Evolutionary conservation across 805 yeast genomes (phyloP).

Genomic region (Pachysolen tannophilus): DNA sequence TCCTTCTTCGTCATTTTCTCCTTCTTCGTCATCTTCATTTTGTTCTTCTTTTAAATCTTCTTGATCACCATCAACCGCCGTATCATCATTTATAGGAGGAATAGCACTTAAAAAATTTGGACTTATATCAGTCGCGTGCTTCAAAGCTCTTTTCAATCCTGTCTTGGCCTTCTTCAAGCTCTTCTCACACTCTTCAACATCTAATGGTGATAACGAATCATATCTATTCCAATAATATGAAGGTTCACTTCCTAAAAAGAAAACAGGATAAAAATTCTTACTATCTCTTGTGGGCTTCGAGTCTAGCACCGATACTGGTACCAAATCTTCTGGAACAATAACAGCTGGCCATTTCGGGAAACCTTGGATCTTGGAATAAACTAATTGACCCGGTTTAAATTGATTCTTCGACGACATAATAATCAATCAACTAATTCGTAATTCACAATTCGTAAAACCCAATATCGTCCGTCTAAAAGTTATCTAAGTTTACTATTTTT

Average conservation of each 20-base stretch:
- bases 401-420: background rate
- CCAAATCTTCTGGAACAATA: constrained; percentile 24
- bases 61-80: background rate
- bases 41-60: constrained; percentile 2
- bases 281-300: constrained; percentile 19
- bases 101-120: constrained; percentile 8
- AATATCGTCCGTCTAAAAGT: too few relatives aligned
- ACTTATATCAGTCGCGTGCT: constrained; percentile 2
- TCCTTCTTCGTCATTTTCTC: constrained; percentile 11
- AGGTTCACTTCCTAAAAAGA: constrained; percentile 39
- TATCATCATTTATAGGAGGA: constrained; percentile 1
- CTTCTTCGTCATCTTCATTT: constrained; percentile 4
- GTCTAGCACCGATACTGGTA: constrained; percentile 27
- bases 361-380: constrained; percentile 35
- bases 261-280: constrained; percentile 31
- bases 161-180: constrained; percentile 10
- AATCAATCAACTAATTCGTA: too few relatives aligned
- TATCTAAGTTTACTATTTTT: too few relatives aligned
- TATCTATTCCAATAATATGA: constrained; percentile 36
- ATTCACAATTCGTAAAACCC: too few relatives aligned
- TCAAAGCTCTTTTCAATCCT: constrained; percentile 8
- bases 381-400: constrained; percentile 24
- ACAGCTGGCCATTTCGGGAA: constrained; percentile 45
- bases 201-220: constrained; percentile 11
- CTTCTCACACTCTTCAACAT: constrained; percentile 4